Base-by-base conservation (phyloP, 441 rosid species). In the Manihot esculenta region DNA sequence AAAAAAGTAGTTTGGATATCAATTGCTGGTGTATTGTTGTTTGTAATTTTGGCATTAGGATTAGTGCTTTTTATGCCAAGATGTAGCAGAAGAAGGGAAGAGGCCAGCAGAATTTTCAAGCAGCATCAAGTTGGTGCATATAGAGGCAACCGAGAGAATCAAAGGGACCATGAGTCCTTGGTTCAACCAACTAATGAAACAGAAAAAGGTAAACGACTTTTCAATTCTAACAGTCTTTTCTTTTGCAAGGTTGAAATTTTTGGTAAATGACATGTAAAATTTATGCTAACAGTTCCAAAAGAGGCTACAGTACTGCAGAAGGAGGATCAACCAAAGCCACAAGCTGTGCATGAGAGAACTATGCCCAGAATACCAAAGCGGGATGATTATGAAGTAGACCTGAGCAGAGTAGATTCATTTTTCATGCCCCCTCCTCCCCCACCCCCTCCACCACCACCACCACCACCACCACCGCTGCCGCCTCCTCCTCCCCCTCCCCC, bases 1-100 rank as follows among this genome's bases (percentile, higher is more conserved):
- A 92, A 83, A 76, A 86, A 67, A 76, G 77, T 86, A 48, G 87
- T 92, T 71, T 85, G 90, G 88, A 84, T 94, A 84, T 79, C 88
- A 74, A 86, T 94, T 66, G 97, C 89, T 20, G 86, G 82, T 1
- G 84, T 83, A 24, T 56, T 94, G 64, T 58, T 79, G 64, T 82
- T 86, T 77, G 66, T 89, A 69, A 79, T 90, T 67, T 62, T 90
- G 60, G 89, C 74, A 60, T 63, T 90, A 60, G 95, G 68, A 42
- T 58, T 86, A 26, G 69, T 79, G 75, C 79, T 90, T 74, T 82
- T 84, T 20, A 73, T 90, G 73, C 93, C 97, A 48, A 85, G 70
- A 58, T 86, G 87, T 72, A 17, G 78, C 41, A 80, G 79, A 80
- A 73, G 83, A 70, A 80, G 89, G 78, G 80, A 84, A 62, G 86